Percentiles rank a stretch among this genome's conserved stretches.
phyloP scores from a whole-genome alignment of 768 basidiomycete species.

The Lepiota subincarnata region DNA sequence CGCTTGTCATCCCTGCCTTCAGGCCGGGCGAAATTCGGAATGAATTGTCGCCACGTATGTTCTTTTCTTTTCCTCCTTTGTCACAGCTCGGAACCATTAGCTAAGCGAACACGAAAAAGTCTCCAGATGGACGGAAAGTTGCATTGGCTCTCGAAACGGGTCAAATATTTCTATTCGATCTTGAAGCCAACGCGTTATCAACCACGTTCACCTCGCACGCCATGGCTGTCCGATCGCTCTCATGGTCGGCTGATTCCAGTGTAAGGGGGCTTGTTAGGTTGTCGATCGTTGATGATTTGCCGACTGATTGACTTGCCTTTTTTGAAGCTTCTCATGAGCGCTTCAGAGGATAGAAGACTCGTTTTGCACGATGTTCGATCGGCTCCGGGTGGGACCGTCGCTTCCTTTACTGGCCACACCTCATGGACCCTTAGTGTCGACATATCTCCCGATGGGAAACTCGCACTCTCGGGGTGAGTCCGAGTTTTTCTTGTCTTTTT shows the following conservation, averaged over 20 bases:
- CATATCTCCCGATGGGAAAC: constrained; percentile 75
- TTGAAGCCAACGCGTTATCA: constrained; percentile 59
- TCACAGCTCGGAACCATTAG: neutral
- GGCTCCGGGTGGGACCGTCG: constrained; percentile 75
- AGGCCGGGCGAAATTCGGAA: constrained; percentile 74
- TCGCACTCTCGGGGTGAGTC: constrained; percentile 76
- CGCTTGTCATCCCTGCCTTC: constrained; percentile 55
- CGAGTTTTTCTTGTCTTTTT: neutral
- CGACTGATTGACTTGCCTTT: constrained; percentile 1
- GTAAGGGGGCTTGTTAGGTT: constrained; percentile 41
- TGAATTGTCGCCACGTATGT: constrained; percentile 66
- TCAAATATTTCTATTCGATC: constrained; percentile 84
- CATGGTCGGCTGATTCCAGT: constrained; percentile 88
- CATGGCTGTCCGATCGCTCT: constrained; percentile 80
- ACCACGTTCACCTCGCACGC: constrained; percentile 84
- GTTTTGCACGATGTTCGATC: constrained; percentile 86
- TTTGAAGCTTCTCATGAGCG: constrained; percentile 75
- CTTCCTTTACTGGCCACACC: constrained; percentile 81
- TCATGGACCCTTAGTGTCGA: constrained; percentile 88
- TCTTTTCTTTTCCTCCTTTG: neutral
- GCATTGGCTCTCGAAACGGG: constrained; percentile 84
- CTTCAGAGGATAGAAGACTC: constrained; percentile 90
- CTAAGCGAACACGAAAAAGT: constrained; percentile 40
- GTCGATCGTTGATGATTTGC: neutral
- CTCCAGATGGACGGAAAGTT: constrained; percentile 80